Conservation (phyloP, 192 early-diverging fungal genomes). For the Coemansia sp. region DNA sequence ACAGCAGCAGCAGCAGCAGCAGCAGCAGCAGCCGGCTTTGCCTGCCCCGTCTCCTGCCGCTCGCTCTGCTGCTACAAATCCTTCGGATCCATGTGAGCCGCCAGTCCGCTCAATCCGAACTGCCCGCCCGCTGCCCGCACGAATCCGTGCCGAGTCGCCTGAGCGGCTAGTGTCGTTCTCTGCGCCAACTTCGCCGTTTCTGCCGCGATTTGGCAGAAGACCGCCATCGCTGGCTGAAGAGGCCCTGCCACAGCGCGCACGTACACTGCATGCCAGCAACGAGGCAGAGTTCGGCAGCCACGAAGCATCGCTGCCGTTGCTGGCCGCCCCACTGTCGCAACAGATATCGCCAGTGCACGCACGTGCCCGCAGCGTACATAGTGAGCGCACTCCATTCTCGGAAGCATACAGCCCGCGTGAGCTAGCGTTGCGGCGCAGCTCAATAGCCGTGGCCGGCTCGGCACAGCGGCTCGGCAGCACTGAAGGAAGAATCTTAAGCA, state of each 20-base stretch:
- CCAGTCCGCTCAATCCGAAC: no score
- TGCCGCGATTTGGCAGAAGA: constrained; percentile 6
- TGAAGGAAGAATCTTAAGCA: no score
- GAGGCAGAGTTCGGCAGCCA: constrained; percentile 1
- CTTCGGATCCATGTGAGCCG: no score
- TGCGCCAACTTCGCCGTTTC: constrained; percentile 38
- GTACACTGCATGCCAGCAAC: neutral
- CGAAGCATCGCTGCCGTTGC: constrained; percentile 8
- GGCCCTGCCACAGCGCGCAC: neutral
- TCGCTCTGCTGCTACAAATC: no score
- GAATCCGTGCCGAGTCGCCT: constrained; percentile 1
- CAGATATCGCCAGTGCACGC: constrained; percentile 1
- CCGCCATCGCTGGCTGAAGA: neutral
- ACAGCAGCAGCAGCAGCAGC: no score
- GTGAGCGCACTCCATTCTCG: neutral
- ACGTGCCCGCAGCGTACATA: neutral
- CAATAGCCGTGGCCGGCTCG: constrained; percentile 13
- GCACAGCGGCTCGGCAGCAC: neutral
- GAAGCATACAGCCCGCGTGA: constrained; percentile 3
- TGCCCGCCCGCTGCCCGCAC: no score
- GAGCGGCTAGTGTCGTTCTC: constrained; percentile 25
- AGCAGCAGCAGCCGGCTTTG: no score
- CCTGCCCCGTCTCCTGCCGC: no score
- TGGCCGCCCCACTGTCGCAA: constrained; percentile 6
- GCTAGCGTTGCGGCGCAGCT: constrained; percentile 22